Evolutionary conservation across 2,329 filamentous ascomycete genomes (phyloP), one percentile per base, ranked within the genome.

Genomic region (Ophiostoma populinum): DNA sequence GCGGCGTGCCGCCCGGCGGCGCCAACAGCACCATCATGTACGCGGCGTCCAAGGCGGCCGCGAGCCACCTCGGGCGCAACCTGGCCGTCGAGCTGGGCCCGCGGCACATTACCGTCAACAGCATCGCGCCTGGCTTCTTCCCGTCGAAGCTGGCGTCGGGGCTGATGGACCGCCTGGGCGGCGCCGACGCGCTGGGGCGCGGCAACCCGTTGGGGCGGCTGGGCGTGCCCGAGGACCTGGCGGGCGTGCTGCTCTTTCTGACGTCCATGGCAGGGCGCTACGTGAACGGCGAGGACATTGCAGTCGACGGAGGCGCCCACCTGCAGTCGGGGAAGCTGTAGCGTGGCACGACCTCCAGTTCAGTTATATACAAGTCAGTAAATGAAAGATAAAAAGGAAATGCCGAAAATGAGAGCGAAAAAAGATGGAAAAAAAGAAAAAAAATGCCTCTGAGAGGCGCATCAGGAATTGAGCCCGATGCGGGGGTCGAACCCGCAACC

Each of bases 1-100:
- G 74, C 27, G 68, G 62, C 15, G 59, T 77, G 7, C 74, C 75
- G 2, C 60, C 63, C 6, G 50, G 71, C 1, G 74, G 74, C 12
- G 55, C 64, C 5, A 62, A 75, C 37, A 72, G 66, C 3, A 75
- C 74, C 0, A 76, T 68, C 43, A 70, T 69, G 43, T 81, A 81
- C 54, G 67, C 67, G 1, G 69, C 70, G 2, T 76, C 70, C 28
- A 81, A 81, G 52, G 75, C 76, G 1, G 77, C 77, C 1, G 76
- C 50, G 10, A 48, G 55, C 39, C 75, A 80, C 47, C 55, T 81
- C 9, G 49, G 45, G 4, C 30, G 64, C 61, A 35, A 83, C 47
- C 57, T 85, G 7, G 76, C 78, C 2, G 62, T 82, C 19, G 77
- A 81, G 46, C 59, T 81, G 2, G 75, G 71, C 0, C 73, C 74